A percentile compares a stretch with the other conserved stretches of the same genome.
Evolutionary conservation across 805 yeast species (phyloP).

Genomic region (Blastobotrys americana): DNA sequence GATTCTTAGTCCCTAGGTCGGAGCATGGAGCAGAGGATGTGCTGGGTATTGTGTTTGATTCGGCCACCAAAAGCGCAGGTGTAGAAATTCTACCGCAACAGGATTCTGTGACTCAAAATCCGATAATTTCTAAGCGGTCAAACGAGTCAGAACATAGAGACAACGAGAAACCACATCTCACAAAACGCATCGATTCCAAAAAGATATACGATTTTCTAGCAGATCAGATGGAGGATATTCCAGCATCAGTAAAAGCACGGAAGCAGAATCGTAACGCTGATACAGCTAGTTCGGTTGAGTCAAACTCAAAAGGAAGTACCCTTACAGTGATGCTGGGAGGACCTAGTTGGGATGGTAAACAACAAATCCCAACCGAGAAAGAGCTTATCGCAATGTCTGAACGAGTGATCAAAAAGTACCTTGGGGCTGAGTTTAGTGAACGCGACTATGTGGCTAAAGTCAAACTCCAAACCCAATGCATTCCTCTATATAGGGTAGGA

Average conservation of each 20-base stretch:
- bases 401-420: slow-evolving; percentile 34
- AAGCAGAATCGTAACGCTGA: too few species aligned
- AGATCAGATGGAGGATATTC: slow-evolving; percentile 1
- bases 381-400: slow-evolving; percentile 31
- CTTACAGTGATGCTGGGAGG: slow-evolving; percentile 92
- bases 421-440: slow-evolving; percentile 33
- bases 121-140: too few species aligned
- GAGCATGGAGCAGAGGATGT: slow-evolving; percentile 47
- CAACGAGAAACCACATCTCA: background rate
- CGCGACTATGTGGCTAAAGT: slow-evolving; percentile 29
- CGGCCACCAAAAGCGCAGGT: slow-evolving; percentile 63
- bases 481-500: slow-evolving; percentile 77
- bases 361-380: slow-evolving; percentile 24
- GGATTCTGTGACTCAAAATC: slow-evolving; percentile 6
- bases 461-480: slow-evolving; percentile 47
- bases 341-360: slow-evolving; percentile 39
- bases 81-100: slow-evolving; percentile 23
- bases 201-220: background rate
- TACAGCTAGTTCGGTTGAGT: background rate
- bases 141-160: background rate
- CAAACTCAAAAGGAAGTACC: slow-evolving; percentile 45
- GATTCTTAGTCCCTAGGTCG: slow-evolving; percentile 70
- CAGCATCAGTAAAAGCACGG: background rate
- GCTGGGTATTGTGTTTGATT: slow-evolving; percentile 86
- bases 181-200: background rate